These are phyloP conservation scores for Tetracladium setigerum DNA, from an alignment of 495 filamentous ascomycete species.

Conservation along the genomic window DNA sequence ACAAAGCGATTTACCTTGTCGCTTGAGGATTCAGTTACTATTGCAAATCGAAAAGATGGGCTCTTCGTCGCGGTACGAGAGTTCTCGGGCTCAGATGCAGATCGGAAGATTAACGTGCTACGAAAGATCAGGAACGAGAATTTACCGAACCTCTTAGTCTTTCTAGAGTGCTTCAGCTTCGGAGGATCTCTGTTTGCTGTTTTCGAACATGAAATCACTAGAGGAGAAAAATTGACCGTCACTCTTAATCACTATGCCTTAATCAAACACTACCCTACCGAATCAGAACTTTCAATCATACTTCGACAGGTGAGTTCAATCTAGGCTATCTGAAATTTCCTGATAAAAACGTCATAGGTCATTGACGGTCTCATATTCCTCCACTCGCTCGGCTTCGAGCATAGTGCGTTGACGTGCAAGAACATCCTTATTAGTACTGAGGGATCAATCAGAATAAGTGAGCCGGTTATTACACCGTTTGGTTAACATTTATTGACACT, in stretches of 20 bases:
- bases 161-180: slow-evolving; percentile 7
- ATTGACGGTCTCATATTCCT: slow-evolving; percentile 12
- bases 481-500: background rate
- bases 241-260: slow-evolving; percentile 2
- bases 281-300: slow-evolving; percentile 19
- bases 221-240: background rate
- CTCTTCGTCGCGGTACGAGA: background rate
- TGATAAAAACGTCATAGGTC: slow-evolving; percentile 11
- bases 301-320: slow-evolving; percentile 16
- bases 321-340: background rate
- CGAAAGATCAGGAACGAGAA: slow-evolving; percentile 4
- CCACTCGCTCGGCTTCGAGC: slow-evolving; percentile 9
- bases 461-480: background rate
- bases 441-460: slow-evolving; percentile 5
- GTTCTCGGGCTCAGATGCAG: background rate
- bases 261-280: slow-evolving; percentile 2
- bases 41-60: slow-evolving; percentile 1
- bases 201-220: slow-evolving; percentile 11
- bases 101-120: slow-evolving; percentile 1
- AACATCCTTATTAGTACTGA: slow-evolving; percentile 14
- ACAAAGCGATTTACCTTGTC: background rate
- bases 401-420: slow-evolving; percentile 15
- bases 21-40: slow-evolving; percentile 1
- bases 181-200: slow-evolving; percentile 8
- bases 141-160: background rate